Percentiles rank a stretch among this genome's conserved stretches.
Evolutionary conservation across 305 asterid genomes (phyloP).

Genomic region (Solanum hybrid): DNA sequence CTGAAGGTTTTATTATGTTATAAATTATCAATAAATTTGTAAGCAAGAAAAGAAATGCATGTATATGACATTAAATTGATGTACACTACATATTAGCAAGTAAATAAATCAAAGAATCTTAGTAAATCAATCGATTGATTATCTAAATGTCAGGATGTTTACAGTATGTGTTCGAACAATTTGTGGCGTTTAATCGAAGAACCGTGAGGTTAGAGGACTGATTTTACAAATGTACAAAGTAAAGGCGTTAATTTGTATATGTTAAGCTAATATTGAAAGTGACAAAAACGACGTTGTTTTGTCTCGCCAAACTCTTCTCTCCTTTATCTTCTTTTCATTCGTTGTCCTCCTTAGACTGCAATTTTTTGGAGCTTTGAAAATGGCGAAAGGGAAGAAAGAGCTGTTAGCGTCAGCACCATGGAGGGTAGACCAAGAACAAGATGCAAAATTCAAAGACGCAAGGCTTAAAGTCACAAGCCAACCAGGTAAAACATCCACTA

Average conservation of each 20-base stretch:
- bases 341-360: not conserved
- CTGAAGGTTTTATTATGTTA: not conserved
- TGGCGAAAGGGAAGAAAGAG: conserved; percentile 85
- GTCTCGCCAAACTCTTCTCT: not conserved
- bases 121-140: not conserved
- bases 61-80: not conserved
- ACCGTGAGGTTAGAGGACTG: not conserved
- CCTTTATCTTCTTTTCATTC: not conserved
- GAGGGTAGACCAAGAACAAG: conserved; percentile 54
- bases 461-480: conserved; percentile 67
- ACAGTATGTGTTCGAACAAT: not conserved
- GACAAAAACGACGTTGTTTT: not conserved
- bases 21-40: not conserved
- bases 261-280: not conserved
- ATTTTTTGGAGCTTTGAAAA: not conserved
- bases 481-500: conserved; percentile 75
- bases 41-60: not conserved
- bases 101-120: not conserved
- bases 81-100: not conserved
- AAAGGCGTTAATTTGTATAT: not conserved
- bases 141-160: not conserved
- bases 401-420: conserved; percentile 87
- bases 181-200: not conserved
- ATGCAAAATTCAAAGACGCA: conserved; percentile 66
- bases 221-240: not conserved